phyloP scores from a whole-genome alignment of 306 rosid genomes.

The Cucumis melo region DNA sequence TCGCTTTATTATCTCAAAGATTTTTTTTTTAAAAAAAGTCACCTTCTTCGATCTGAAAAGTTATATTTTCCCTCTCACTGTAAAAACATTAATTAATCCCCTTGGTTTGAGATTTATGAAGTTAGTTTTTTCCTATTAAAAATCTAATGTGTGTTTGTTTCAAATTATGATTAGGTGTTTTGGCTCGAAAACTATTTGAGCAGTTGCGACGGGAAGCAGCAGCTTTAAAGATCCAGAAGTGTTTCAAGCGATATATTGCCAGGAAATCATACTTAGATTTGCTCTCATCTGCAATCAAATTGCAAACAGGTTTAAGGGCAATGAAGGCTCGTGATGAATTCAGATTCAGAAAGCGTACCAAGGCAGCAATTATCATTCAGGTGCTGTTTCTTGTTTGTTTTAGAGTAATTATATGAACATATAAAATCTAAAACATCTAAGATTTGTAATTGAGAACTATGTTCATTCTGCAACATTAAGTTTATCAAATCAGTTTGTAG shows the following conservation, averaged over 20 bases:
- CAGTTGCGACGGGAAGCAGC: slow-evolving; percentile 76
- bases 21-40: too few species aligned
- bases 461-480: not conserved
- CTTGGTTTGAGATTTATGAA: not conserved
- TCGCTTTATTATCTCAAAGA: not conserved
- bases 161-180: slow-evolving; percentile 44
- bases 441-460: not conserved
- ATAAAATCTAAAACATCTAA: not conserved
- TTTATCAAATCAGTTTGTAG: not conserved
- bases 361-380: slow-evolving; percentile 82
- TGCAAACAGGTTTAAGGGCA: slow-evolving; percentile 94
- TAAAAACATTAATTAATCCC: not conserved
- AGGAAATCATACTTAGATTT: slow-evolving; percentile 45
- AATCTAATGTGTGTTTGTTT: slow-evolving; percentile 4
- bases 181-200: slow-evolving; percentile 72
- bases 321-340: slow-evolving; percentile 97
- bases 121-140: not conserved
- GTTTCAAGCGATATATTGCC: slow-evolving; percentile 42
- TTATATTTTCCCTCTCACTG: not conserved
- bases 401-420: not conserved
- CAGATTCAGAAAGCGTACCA: slow-evolving; percentile 90
- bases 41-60: not conserved
- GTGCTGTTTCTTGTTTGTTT: slow-evolving; percentile 18
- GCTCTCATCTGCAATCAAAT: slow-evolving; percentile 49
- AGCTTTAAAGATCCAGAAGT: slow-evolving; percentile 83